These are phyloP conservation scores for Coemansia sp. DNA, from an alignment of 192 early-diverging fungal genomes.

Conservation along the genomic window DNA sequence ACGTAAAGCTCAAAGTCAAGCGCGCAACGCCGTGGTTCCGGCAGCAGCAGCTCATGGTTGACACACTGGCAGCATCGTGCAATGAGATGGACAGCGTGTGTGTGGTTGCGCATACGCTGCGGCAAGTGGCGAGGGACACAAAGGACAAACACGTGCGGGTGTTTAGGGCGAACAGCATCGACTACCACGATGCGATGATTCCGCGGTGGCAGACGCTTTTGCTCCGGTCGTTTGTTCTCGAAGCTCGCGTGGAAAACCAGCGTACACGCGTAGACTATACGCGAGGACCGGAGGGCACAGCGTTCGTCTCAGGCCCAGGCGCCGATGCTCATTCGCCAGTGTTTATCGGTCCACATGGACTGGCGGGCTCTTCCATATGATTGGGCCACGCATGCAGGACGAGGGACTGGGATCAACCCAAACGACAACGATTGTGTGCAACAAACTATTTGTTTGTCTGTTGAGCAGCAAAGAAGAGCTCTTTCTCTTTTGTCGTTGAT, in stretches of 20 bases:
- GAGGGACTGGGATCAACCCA: neutral
- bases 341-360: neutral
- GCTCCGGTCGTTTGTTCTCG: constrained; percentile 31
- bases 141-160: constrained; percentile 10
- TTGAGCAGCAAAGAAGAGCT: neutral
- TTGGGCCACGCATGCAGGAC: neutral
- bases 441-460: no score
- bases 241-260: neutral
- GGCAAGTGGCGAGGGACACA: constrained; percentile 11
- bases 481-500: neutral
- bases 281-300: no score
- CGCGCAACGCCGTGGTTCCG: constrained; percentile 46
- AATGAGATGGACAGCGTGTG: constrained; percentile 17
- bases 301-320: no score
- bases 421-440: no score
- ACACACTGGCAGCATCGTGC: constrained; percentile 26
- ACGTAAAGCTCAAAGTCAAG: constrained; percentile 17
- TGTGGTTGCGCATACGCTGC: constrained; percentile 26
- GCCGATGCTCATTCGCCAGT: neutral
- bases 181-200: constrained; percentile 46
- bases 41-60: constrained; percentile 40
- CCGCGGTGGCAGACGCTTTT: constrained; percentile 35
- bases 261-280: no score
- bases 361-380: neutral
- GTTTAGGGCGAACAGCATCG: neutral